Percentiles rank a stretch among this genome's conserved stretches.
Evolutionary conservation across 208 protist species (phyloP).

Genomic region (Wallacemonas sp.): DNA sequence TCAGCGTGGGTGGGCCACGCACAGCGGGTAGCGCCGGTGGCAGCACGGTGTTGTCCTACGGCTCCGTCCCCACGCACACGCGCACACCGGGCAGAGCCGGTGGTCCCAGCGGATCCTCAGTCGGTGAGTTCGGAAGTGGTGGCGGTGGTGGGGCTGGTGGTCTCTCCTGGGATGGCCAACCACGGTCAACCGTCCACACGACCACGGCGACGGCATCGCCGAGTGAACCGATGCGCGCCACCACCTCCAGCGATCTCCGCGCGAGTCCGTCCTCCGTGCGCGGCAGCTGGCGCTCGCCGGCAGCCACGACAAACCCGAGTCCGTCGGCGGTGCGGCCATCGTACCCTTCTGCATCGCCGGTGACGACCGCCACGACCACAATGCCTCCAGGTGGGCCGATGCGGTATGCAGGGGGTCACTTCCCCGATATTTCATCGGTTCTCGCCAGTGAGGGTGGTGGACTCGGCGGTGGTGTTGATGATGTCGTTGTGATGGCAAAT

Average conservation of each 20-base stretch:
- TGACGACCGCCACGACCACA: not conserved
- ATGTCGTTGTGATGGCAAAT: too few species aligned
- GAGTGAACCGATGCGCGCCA: too few species aligned
- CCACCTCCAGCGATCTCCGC: too few species aligned
- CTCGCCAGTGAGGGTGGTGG: not conserved
- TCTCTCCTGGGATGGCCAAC: too few species aligned
- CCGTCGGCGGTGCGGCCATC: conserved; percentile 7
- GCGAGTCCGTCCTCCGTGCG: not conserved
- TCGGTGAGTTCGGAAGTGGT: too few species aligned
- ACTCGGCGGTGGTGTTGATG: not conserved
- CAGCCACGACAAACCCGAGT: conserved; percentile 2
- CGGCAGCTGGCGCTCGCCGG: conserved; percentile 6
- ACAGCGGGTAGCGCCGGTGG: not conserved
- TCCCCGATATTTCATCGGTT: conserved; percentile 8
- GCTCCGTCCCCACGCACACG: conserved; percentile 5
- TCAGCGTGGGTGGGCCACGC: conserved; percentile 4
- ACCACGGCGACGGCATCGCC: too few species aligned
- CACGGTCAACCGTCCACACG: too few species aligned
- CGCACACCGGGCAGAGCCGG: not conserved
- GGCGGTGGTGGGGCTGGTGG: too few species aligned
- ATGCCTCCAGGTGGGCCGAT: too few species aligned
- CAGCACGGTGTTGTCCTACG: conserved; percentile 13
- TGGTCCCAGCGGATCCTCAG: too few species aligned
- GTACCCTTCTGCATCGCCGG: not conserved
- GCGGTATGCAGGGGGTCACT: not conserved